Conservation (phyloP, 768 basidiomycete genomes). For the Coprinopsis sp. region DNA sequence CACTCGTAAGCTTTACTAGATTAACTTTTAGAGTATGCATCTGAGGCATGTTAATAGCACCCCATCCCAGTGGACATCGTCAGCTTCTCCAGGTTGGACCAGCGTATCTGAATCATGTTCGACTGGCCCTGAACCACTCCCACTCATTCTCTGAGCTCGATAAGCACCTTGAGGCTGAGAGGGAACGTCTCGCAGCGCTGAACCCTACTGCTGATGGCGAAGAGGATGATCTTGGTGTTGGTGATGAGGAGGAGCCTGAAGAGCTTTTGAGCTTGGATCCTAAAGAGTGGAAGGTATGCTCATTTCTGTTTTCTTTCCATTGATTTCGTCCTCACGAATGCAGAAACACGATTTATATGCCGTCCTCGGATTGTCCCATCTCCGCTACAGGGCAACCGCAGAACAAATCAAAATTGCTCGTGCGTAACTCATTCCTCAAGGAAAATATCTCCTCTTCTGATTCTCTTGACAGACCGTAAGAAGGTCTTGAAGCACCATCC, state of each 20-base stretch:
- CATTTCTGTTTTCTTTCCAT: neutral
- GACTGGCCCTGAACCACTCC: constrained; percentile 66
- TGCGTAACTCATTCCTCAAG: constrained; percentile 46
- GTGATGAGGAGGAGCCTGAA: constrained; percentile 79
- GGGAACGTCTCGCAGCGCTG: constrained; percentile 43
- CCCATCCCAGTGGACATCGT: constrained; percentile 38
- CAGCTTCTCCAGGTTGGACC: constrained; percentile 79
- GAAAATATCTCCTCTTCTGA: neutral
- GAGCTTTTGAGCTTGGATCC: constrained; percentile 78
- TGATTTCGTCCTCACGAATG: neutral
- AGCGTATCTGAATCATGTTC: constrained; percentile 81
- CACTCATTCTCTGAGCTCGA: constrained; percentile 85
- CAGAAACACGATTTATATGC: constrained; percentile 99
- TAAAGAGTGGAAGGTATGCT: constrained; percentile 91
- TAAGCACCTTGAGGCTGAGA: constrained; percentile 44
- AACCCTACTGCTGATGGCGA: constrained; percentile 39
- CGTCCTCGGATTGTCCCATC: constrained; percentile 88
- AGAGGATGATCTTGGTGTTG: constrained; percentile 88
- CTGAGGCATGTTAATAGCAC: constrained; percentile 14
- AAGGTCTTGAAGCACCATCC: constrained; percentile 99
- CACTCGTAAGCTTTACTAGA: constrained; percentile 17
- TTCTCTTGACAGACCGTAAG: constrained; percentile 74
- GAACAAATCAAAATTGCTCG: constrained; percentile 97
- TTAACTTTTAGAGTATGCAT: neutral
- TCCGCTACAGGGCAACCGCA: constrained; percentile 79